phyloP scores from a whole-genome alignment of 257 asterid species.

The Schizonepeta tenuifolia region DNA sequence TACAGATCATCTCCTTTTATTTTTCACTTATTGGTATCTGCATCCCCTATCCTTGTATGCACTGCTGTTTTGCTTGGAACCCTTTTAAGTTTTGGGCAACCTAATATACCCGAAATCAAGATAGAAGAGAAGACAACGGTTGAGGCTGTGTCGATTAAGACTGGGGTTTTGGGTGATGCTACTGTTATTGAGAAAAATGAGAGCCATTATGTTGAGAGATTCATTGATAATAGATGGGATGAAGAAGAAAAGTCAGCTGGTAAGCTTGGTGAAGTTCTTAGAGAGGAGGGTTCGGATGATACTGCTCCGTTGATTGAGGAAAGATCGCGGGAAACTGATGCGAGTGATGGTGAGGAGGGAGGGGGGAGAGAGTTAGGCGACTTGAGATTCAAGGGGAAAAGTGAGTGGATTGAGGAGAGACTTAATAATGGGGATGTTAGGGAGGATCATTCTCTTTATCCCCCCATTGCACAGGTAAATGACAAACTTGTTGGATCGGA shows the following conservation, averaged over 20 bases:
- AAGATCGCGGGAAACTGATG: conserved; percentile 43
- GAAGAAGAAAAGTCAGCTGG: conserved; percentile 27
- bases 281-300: conserved; percentile 42
- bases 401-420: conserved; percentile 42
- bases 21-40: conserved; percentile 73
- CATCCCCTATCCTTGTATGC: conserved; percentile 82
- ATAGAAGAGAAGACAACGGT: conserved; percentile 52
- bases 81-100: conserved; percentile 83
- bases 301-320: conserved; percentile 44
- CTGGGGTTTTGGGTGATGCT: conserved; percentile 45
- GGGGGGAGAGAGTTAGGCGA: conserved; percentile 29
- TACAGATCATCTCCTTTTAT: conserved; percentile 73
- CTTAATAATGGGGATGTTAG: conserved; percentile 35
- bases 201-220: conserved; percentile 54
- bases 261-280: conserved; percentile 38
- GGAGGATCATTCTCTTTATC: conserved; percentile 37
- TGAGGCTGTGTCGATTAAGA: conserved; percentile 45
- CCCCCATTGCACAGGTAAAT: conserved; percentile 37
- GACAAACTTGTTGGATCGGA: conserved; percentile 55
- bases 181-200: conserved; percentile 52
- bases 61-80: conserved; percentile 91
- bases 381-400: conserved; percentile 21
- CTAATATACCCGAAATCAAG: conserved; percentile 76
- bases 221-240: conserved; percentile 39
- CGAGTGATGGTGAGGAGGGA: conserved; percentile 42